Evolutionary conservation across 2,329 filamentous ascomycete genomes (phyloP).

Genomic region (Penicillium sclerotiorum): DNA sequence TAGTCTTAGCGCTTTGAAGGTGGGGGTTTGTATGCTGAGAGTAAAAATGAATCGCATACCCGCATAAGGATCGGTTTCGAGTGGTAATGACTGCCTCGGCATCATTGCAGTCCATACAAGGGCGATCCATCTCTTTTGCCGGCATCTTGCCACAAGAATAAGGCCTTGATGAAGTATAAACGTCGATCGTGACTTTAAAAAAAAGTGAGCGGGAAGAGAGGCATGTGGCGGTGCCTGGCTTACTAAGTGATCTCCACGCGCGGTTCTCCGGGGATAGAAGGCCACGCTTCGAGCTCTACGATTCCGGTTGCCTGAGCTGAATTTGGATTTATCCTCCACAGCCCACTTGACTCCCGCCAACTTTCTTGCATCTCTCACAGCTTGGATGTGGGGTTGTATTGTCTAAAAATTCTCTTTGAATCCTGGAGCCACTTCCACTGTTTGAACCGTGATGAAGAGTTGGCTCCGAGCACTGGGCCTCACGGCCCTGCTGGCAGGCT

Average conservation of each 20-base stretch:
- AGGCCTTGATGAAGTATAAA: not conserved
- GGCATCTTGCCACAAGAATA: conserved; percentile 30
- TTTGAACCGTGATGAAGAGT: conserved; percentile 42
- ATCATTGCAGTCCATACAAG: conserved; percentile 61
- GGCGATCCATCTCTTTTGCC: conserved; percentile 32
- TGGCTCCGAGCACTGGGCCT: conserved; percentile 41
- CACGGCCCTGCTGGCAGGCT: conserved; percentile 40
- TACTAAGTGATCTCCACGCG: conserved; percentile 31
- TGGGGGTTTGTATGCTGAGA: conserved; percentile 8
- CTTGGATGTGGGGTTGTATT: conserved; percentile 25
- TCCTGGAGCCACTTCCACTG: conserved; percentile 28
- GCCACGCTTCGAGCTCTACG: conserved; percentile 14
- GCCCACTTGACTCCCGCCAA: not conserved
- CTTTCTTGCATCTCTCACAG: not conserved
- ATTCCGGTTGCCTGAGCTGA: conserved; percentile 5
- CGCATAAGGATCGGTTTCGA: conserved; percentile 63
- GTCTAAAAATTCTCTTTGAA: conserved; percentile 19
- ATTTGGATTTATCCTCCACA: not conserved
- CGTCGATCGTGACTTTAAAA: conserved; percentile 11
- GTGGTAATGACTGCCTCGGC: conserved; percentile 56
- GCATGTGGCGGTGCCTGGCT: conserved; percentile 18
- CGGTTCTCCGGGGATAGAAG: conserved; percentile 17
- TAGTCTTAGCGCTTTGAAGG: conserved; percentile 13
- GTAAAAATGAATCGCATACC: conserved; percentile 41
- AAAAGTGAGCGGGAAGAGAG: conserved; percentile 12